Percentiles rank a stretch among this genome's conserved stretches.
Conservation (phyloP, 768 basidiomycete genomes). For the Coprinellus micaceus region DNA sequence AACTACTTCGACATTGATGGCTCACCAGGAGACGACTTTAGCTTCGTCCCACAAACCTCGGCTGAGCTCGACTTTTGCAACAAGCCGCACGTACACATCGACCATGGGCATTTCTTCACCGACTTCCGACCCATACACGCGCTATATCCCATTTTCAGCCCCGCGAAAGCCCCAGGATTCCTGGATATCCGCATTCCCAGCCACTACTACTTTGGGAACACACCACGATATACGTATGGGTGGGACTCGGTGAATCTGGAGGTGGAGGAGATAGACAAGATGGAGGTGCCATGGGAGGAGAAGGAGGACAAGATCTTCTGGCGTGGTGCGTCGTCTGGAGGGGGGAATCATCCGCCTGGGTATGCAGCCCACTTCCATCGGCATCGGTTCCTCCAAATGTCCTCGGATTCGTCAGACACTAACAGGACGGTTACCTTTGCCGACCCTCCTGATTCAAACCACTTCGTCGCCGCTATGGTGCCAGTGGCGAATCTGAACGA, state of each 20-base stretch:
- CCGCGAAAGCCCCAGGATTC: slow-evolving; percentile 75
- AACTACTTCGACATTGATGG: slow-evolving; percentile 18
- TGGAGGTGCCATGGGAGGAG: slow-evolving; percentile 78
- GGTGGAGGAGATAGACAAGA: slow-evolving; percentile 66
- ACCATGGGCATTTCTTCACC: slow-evolving; percentile 88
- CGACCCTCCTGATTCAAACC: slow-evolving; percentile 10
- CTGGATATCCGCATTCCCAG: slow-evolving; percentile 84
- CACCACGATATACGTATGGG: slow-evolving; percentile 72
- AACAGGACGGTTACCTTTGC: slow-evolving; percentile 28
- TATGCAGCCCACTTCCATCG: slow-evolving; percentile 74
- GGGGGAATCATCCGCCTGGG: slow-evolving; percentile 74
- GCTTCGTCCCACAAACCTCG: slow-evolving; percentile 53
- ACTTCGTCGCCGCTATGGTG: slow-evolving; percentile 8
- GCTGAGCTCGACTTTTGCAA: slow-evolving; percentile 64
- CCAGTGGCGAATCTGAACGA: slow-evolving; percentile 46
- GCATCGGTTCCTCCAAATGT: slow-evolving; percentile 76
- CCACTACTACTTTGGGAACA: slow-evolving; percentile 83
- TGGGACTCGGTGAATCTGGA: slow-evolving; percentile 71
- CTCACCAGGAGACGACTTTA: slow-evolving; percentile 47
- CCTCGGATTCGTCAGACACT: slow-evolving; percentile 42
- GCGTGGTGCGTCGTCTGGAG: slow-evolving; percentile 88
- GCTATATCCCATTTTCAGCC: slow-evolving; percentile 83
- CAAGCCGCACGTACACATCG: slow-evolving; percentile 70
- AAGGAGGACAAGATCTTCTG: slow-evolving; percentile 80
- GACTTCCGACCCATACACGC: slow-evolving; percentile 82